Percentiles rank a stretch among this genome's conserved stretches.
Evolutionary conservation across 208 protist species (phyloP).

Genomic region (Trypanosoma mega): DNA sequence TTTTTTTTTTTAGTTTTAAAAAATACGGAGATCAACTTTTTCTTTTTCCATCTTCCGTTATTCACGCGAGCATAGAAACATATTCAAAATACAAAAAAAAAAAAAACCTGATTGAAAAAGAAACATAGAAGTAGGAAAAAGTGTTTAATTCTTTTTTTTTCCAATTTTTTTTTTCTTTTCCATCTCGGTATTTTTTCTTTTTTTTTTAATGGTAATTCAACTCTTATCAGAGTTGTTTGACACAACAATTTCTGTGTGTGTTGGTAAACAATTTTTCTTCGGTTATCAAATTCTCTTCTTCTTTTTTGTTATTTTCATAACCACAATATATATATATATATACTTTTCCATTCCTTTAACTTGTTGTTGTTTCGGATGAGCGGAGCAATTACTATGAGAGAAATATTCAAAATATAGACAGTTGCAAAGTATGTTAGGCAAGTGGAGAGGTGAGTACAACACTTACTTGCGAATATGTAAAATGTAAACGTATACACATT

Average conservation of each 20-base stretch:
- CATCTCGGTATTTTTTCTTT: not conserved
- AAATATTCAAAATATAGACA: no score
- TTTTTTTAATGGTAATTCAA: not conserved
- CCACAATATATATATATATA: conserved; percentile 13
- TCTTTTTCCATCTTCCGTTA: not conserved
- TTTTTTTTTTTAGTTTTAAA: conserved; percentile 9
- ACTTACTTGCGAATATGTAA: no score
- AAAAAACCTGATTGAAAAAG: not conserved
- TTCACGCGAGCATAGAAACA: not conserved
- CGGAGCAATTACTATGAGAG: no score
- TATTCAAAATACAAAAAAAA: not conserved
- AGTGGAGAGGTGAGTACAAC: no score
- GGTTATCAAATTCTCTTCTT: no score
- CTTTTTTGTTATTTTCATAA: no score
- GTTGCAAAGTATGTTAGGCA: no score
- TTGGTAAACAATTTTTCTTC: no score
- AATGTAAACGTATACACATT: no score
- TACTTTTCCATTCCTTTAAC: not conserved
- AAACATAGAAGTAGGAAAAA: not conserved
- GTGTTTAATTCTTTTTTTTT: not conserved
- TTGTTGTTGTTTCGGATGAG: no score
- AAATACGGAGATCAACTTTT: not conserved
- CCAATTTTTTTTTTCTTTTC: conserved; percentile 1
- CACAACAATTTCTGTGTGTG: no score
- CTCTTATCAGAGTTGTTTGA: no score